Percentiles rank a stretch among this genome's conserved stretches.
Conservation (phyloP, 1,284 basidiomycete species). For the Irpex sp. region DNA sequence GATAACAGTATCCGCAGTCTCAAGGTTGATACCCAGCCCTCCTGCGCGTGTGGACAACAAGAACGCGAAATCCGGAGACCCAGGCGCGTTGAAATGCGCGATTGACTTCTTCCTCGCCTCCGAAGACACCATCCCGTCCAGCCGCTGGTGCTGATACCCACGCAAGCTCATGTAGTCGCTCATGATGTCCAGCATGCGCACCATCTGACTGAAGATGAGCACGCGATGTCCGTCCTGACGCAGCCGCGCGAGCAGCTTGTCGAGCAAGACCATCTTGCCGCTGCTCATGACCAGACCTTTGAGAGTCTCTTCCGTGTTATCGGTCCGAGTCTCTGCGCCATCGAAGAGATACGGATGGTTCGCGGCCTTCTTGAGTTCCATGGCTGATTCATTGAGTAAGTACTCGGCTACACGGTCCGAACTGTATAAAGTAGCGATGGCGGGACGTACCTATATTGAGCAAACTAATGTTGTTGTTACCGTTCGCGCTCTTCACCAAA, state of each 20-base stretch:
- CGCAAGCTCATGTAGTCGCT: conserved; percentile 94
- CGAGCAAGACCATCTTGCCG: conserved; percentile 96
- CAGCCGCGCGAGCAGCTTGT: conserved; percentile 88
- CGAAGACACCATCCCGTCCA: conserved; percentile 74
- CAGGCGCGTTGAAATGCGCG: conserved; percentile 74
- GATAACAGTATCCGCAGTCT: conserved; percentile 97
- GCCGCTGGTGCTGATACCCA: conserved; percentile 77
- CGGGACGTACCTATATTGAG: conserved; percentile 79
- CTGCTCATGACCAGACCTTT: conserved; percentile 98
- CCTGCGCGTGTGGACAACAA: conserved; percentile 95
- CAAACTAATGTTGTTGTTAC: conserved; percentile 85
- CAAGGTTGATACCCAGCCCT: conserved; percentile 97
- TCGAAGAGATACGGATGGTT: conserved; percentile 99
- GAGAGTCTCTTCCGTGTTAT: conserved; percentile 82
- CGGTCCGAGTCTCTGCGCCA: conserved; percentile 82
- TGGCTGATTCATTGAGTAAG: conserved; percentile 44
- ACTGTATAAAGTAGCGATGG: not conserved
- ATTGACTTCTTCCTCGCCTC: conserved; percentile 85
- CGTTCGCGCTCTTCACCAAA: conserved; percentile 83
- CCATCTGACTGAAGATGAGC: conserved; percentile 99
- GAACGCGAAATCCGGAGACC: conserved; percentile 73
- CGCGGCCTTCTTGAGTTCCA: conserved; percentile 97
- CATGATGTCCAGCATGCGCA: conserved; percentile 97
- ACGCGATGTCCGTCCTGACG: conserved; percentile 94
- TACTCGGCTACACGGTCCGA: too few relatives aligned